These are phyloP conservation scores for Sungouiozyma intestinalis DNA, from an alignment of 805 yeast genomes.

Conservation along the genomic window DNA sequence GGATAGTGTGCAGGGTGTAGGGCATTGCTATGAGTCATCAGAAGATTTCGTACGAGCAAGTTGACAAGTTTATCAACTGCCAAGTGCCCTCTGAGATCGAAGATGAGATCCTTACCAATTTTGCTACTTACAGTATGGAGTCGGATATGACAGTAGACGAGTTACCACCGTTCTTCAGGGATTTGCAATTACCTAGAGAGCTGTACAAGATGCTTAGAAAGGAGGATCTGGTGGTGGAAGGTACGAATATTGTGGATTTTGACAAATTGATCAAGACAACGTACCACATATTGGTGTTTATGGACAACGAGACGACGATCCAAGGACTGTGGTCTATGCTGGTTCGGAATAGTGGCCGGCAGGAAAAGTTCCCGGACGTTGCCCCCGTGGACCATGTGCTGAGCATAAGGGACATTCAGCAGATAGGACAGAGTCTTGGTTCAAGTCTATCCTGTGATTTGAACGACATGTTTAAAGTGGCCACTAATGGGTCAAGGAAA, in stretches of 20 bases:
- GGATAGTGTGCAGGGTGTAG: too few relatives aligned
- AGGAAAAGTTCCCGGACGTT: slow-evolving; percentile 13
- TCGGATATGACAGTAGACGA: slow-evolving; percentile 32
- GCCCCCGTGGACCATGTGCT: slow-evolving; percentile 18
- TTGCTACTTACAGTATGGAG: slow-evolving; percentile 32
- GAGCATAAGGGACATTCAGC: slow-evolving; percentile 31
- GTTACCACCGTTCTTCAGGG: slow-evolving; percentile 22
- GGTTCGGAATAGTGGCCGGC: slow-evolving; percentile 18
- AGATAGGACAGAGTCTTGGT: slow-evolving; percentile 16
- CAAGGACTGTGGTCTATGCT: slow-evolving; percentile 35
- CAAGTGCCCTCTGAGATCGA: slow-evolving; percentile 35
- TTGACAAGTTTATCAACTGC: slow-evolving; percentile 23
- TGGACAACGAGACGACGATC: slow-evolving; percentile 30
- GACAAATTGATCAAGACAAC: slow-evolving; percentile 35
- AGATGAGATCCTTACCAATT: slow-evolving; percentile 35
- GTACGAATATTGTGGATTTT: slow-evolving; percentile 38
- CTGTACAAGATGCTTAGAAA: slow-evolving; percentile 22
- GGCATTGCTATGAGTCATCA: neutral
- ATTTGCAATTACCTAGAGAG: slow-evolving; percentile 25
- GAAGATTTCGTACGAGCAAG: slow-evolving; percentile 11
- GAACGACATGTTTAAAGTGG: slow-evolving; percentile 38
- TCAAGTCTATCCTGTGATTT: slow-evolving; percentile 19
- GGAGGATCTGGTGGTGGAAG: slow-evolving; percentile 29
- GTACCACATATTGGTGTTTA: slow-evolving; percentile 32
- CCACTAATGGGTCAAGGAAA: slow-evolving; percentile 30